These are phyloP conservation scores for Trichoderma erinaceum DNA, from an alignment of 495 filamentous ascomycete genomes.

Conservation along the genomic window DNA sequence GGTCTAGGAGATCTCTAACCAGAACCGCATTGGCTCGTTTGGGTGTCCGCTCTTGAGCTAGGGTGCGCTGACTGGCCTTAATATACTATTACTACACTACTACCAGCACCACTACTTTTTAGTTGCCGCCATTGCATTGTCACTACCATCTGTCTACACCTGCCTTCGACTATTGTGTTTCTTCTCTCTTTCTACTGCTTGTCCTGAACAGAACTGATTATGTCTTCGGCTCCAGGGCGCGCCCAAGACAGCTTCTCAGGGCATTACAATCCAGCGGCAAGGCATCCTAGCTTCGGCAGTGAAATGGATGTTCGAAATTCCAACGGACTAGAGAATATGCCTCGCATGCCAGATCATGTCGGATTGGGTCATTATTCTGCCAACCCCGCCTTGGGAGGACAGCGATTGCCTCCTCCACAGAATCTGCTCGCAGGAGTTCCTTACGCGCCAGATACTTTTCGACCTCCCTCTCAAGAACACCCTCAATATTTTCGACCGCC, in stretches of 20 bases:
- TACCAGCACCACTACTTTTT: not conserved
- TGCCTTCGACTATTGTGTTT: not conserved
- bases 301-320: not conserved
- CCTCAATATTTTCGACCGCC: not conserved
- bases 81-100: slow-evolving; percentile 1
- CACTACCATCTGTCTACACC: not conserved
- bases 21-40: not conserved
- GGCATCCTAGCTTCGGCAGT: not conserved
- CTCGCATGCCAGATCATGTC: not conserved
- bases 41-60: not conserved
- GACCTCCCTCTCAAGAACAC: slow-evolving; percentile 1
- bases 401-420: slow-evolving; percentile 10
- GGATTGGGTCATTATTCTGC: not conserved
- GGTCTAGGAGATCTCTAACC: slow-evolving; percentile 10
- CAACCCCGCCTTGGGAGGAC: not conserved
- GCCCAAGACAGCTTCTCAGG: not conserved
- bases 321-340: not conserved
- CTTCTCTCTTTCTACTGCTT: not conserved
- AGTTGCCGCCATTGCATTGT: slow-evolving; percentile 1
- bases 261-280: not conserved
- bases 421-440: not conserved
- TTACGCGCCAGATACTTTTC: not conserved
- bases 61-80: slow-evolving; percentile 7
- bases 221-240: slow-evolving; percentile 8
- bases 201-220: slow-evolving; percentile 1